Evolutionary conservation across 2,329 filamentous ascomycete genomes (phyloP), one percentile per base, ranked within the genome.

Genomic region (Ascochyta clinopodiicola): DNA sequence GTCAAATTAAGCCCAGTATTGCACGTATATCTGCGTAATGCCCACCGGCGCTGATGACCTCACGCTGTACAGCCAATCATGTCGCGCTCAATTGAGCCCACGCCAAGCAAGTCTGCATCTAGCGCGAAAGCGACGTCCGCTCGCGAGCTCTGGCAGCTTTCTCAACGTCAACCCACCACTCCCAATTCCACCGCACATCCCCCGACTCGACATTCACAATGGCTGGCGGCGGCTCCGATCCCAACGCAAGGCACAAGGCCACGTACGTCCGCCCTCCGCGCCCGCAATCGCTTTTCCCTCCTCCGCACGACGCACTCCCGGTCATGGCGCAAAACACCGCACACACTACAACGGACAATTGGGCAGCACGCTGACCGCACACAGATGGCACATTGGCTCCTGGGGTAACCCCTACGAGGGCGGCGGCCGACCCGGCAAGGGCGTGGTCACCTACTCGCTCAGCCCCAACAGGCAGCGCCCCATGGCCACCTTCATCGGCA

Each of bases 381-480:
- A 59, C 53, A 75, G 72, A 65, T 75, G 66, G 64, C 70, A 73
- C 64, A 74, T 75, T 51, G 72, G 72, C 60, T 64, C 56, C 52
- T 75, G 72, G 72, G 72, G 72, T 46, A 73, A 75, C 65, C 72
- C 72, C 31, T 73, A 73, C 62, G 70, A 79, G 71, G 71, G 68
- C 48, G 72, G 72, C 43, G 71, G 69, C 62, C 63, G 67, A 35
- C 76, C 80, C 34, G 86, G 88, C 73, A 86, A 86, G 72, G 85
- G 86, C 70, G 80, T 88, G 57, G 79, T 82, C 52, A 81, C 82
- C 71, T 98, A 96, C 81, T 84, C 88, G 65, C 75, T 99, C 67
- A 88, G 91, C 68, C 80, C 89, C 66, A 98, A 99, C 85, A 89
- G 90, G 76, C 94, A 96, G 82, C 88, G 90, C 73, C 90, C 92